phyloP scores from a whole-genome alignment of 345 rosid genomes.

The Brassica cretica region DNA sequence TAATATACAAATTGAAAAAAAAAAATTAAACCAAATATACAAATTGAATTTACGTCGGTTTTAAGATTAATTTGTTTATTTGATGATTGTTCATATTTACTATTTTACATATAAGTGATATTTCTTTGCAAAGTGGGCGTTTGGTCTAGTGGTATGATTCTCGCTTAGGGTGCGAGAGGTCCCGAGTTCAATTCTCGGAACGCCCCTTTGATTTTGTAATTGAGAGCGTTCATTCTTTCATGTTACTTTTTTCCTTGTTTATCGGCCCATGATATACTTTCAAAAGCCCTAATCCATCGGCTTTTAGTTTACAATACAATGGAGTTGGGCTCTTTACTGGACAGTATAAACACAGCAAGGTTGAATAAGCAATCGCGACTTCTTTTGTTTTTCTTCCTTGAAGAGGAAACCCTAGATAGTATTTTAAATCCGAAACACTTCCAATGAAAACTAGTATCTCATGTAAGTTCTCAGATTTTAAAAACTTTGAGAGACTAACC shows the following conservation, averaged over 20 bases:
- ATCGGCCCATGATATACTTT: conserved; percentile 2
- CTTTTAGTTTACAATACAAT: not conserved
- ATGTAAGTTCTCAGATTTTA: not conserved
- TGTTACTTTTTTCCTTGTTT: not conserved
- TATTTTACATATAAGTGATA: not conserved
- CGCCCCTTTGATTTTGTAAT: conserved; percentile 28
- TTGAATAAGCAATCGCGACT: not conserved
- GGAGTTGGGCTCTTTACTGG: not conserved
- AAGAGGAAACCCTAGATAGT: too few relatives aligned
- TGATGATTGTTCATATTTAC: not conserved
- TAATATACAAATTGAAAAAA: too few relatives aligned
- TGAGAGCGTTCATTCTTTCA: not conserved
- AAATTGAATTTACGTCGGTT: too few relatives aligned
- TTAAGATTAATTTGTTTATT: not conserved
- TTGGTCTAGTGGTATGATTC: conserved; percentile 94
- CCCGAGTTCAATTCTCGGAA: conserved; percentile 86
- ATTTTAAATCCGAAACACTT: not conserved
- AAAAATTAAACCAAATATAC: too few relatives aligned
- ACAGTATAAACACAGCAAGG: not conserved
- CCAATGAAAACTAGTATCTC: not conserved
- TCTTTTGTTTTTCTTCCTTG: too few relatives aligned
- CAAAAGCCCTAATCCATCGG: not conserved
- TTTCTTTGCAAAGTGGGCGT: conserved; percentile 41
- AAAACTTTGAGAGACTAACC: too few relatives aligned
- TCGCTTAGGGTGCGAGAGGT: conserved; percentile 93